Base-by-base conservation (phyloP, 306 rosid species). In the Acmispon strigosus region DNA sequence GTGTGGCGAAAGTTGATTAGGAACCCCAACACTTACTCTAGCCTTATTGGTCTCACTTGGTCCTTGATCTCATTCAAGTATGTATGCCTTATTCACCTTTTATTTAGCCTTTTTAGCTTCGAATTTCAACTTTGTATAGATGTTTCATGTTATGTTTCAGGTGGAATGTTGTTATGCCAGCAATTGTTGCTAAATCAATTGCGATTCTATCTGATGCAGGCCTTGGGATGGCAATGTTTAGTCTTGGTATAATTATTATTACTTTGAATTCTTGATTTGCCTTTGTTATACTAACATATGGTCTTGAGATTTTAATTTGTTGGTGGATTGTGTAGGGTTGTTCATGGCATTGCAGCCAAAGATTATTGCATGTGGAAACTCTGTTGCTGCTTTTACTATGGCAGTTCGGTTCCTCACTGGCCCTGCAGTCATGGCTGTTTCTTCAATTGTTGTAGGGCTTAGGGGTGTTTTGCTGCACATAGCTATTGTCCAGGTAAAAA, bases 141-240 rank as follows among this genome's bases (percentile, higher is more conserved):
- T 3, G 2, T 20, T 45, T 52, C 2, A 12, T 47, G 51, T 58
- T 47, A 2, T 68, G 53, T 62, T 76, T 29, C 39, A 88, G 97
- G 86, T 91, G 96, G 96, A 80, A 89, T 34, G 49, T 91, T 70
- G 79, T 13, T 4, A 91, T 91, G 97, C 97, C 97, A 8, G 93
- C 86, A 0, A 89, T 91, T 14, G 76, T 89, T 50, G 97, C 93
- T 3, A 37, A 57, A 13, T 91, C 97, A 0, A 91, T 91, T 2
- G 42, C 88, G 24, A 91, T 91, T 79, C 74, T 89, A 24, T 91
- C 97, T 3, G 83, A 87, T 71, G 96, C 96, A 1, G 97, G 97
- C 4, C 93, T 91, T 12, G 97, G 97, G 57, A 91, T 91, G 97
- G 97, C 96, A 14, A 91, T 91, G 97, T 91, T 91, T 74, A 91